These are phyloP conservation scores for Chamaecrista fasciculata DNA, from an alignment of 306 rosid species.

Conservation along the genomic window DNA sequence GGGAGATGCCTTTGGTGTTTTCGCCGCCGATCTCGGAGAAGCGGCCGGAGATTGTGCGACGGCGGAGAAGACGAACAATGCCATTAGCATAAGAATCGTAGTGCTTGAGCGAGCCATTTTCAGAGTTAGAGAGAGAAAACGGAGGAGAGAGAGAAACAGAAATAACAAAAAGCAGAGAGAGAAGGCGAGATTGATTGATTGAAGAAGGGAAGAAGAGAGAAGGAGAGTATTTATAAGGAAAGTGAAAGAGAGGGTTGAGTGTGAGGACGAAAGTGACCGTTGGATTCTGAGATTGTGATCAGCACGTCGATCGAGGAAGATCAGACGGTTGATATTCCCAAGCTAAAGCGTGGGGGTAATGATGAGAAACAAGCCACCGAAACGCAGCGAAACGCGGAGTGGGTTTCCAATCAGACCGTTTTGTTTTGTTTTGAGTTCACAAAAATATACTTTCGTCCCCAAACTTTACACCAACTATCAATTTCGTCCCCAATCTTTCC, in stretches of 20 bases:
- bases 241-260: not conserved
- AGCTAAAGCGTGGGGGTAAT: not conserved
- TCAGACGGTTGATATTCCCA: slow-evolving; percentile 16
- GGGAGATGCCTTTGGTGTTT: not conserved
- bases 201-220: not conserved
- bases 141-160: not conserved
- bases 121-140: not conserved
- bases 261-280: not conserved
- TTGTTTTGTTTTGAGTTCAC: no score
- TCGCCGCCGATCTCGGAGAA: slow-evolving; percentile 6
- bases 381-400: not conserved
- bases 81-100: slow-evolving; percentile 4
- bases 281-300: not conserved
- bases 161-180: not conserved
- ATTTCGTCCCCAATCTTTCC: no score
- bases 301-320: not conserved
- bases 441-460: no score
- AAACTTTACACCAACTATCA: no score
- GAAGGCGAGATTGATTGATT: not conserved
- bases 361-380: not conserved
- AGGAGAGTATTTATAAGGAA: slow-evolving; percentile 27
- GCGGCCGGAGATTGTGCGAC: slow-evolving; percentile 32
- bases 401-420: not conserved
- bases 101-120: slow-evolving; percentile 23
- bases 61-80: slow-evolving; percentile 22